These are phyloP conservation scores for maize (Zea mays) DNA, from an alignment of 176 grass and related monocot genomes.

Conservation along the genomic window Zm-B73-REFERENCE-NAM-5.0 NC_050099.1:29994501-29995000, in stretches of 20 bases:
- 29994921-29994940: too few species aligned
- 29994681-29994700: not conserved
- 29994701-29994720: not conserved
- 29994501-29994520: not conserved
- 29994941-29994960: too few species aligned
- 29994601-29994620: not conserved
- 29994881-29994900: not conserved
- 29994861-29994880: not conserved
- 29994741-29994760: not conserved
- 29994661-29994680: not conserved
- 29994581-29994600: slow-evolving; percentile 10
- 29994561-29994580: not conserved
- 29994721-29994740: not conserved
- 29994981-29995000: not conserved
- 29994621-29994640: not conserved
- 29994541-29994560: too few species aligned
- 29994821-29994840: too few species aligned
- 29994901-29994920: not conserved
- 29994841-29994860: too few species aligned
- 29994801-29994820: too few species aligned
- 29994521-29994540: not conserved
- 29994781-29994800: too few species aligned
- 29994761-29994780: not conserved
- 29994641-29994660: not conserved
- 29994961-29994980: slow-evolving; percentile 38